Percentiles rank a stretch among this genome's conserved stretches.
These are phyloP conservation scores for Dothistroma septosporum DNA, from an alignment of 2,329 filamentous ascomycete species.

Conservation along the genomic window DNA sequence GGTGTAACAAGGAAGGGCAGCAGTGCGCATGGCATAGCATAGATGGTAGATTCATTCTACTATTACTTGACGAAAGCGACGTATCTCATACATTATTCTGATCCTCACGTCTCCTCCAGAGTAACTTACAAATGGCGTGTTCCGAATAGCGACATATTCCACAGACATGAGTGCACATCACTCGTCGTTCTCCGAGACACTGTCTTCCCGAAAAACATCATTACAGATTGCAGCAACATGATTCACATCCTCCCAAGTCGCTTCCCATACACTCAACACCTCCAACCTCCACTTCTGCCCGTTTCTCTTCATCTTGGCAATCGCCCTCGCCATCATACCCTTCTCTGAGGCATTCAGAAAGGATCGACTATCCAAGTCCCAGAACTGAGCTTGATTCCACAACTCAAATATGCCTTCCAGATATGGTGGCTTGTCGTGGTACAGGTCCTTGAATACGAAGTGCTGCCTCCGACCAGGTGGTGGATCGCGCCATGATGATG, in stretches of 20 bases:
- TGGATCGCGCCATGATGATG: constrained; percentile 53
- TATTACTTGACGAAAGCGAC: not conserved
- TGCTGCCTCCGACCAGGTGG: constrained; percentile 48
- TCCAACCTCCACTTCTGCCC: constrained; percentile 42
- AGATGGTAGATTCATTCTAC: not conserved
- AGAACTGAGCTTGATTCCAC: constrained; percentile 45
- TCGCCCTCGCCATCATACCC: constrained; percentile 44
- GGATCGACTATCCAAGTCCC: constrained; percentile 41
- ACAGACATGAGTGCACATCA: not conserved
- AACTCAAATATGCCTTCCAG: constrained; percentile 46
- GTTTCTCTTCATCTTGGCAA: constrained; percentile 48
- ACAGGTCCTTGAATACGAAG: constrained; percentile 62
- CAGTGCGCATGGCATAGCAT: not conserved
- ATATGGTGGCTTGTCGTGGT: constrained; percentile 55
- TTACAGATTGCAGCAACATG: constrained; percentile 46
- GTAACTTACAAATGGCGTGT: not conserved
- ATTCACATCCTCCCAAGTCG: constrained; percentile 52
- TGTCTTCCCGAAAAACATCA: constrained; percentile 4
- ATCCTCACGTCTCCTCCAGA: not conserved
- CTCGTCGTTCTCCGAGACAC: not conserved
- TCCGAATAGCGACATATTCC: not conserved
- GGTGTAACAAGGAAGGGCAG: constrained; percentile 16
- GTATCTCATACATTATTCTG: not conserved
- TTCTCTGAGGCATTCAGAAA: constrained; percentile 37
- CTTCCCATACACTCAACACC: constrained; percentile 51